A percentile compares a stretch with the other conserved stretches of the same genome.
Conservation (phyloP, 2,329 filamentous ascomycete genomes). For the Paracoccidioides lutzii region DNA sequence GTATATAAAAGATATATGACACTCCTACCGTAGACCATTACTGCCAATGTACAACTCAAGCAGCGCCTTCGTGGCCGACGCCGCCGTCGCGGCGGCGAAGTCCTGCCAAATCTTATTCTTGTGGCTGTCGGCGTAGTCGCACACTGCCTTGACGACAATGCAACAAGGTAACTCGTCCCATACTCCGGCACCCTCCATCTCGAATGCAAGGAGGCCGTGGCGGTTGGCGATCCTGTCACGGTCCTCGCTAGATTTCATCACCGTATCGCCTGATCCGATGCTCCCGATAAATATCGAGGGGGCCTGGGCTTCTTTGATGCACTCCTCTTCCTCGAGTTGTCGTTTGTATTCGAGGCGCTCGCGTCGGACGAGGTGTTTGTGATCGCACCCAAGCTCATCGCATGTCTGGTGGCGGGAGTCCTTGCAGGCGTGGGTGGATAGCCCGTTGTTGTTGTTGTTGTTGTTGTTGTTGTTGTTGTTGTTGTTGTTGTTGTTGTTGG, state of each 20-base stretch:
- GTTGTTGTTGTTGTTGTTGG: not conserved
- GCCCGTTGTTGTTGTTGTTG: too few relatives aligned
- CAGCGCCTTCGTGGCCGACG: constrained; percentile 10
- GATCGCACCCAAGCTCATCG: constrained; percentile 3
- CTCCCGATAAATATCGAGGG: constrained; percentile 24
- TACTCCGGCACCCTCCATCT: constrained; percentile 14
- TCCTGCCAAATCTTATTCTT: constrained; percentile 28
- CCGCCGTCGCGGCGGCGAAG: constrained; percentile 22
- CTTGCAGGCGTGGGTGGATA: not conserved
- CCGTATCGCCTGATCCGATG: constrained; percentile 29
- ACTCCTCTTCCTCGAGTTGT: not conserved
- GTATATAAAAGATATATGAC: not conserved
- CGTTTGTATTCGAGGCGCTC: constrained; percentile 5
- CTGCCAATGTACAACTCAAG: constrained; percentile 12
- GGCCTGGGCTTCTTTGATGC: constrained; percentile 1
- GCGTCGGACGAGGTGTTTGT: constrained; percentile 7
- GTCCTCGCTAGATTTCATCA: constrained; percentile 29
- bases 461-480: not conserved
- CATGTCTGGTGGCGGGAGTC: not conserved
- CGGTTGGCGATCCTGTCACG: constrained; percentile 23
- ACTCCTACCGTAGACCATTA: not conserved
- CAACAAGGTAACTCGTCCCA: constrained; percentile 9
- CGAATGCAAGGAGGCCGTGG: constrained; percentile 11
- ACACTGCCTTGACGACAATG: constrained; percentile 10
- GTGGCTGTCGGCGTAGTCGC: constrained; percentile 18